Evolutionary conservation across 352 stramenopile genomes (phyloP).

Genomic region (Blastocystis sp.): DNA sequence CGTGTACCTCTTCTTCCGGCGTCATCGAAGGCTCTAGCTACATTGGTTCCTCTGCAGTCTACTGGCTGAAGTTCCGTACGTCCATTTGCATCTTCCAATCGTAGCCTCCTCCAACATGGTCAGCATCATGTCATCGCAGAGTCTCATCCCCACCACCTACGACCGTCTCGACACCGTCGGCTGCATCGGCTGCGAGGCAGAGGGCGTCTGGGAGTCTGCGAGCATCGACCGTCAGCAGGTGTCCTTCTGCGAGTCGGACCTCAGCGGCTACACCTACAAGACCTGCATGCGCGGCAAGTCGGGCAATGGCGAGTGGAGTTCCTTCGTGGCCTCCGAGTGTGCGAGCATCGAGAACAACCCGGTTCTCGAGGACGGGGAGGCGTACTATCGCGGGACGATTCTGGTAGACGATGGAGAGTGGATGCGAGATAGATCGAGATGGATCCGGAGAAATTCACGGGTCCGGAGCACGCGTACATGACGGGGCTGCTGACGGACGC

Average conservation of each 20-base stretch:
- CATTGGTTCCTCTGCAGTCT: not conserved
- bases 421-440: constrained; percentile 6
- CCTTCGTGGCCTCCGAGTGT: not conserved
- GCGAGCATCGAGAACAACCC: not conserved
- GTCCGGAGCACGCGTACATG: not conserved
- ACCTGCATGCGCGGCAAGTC: not conserved
- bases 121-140: too few relatives aligned
- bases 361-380: not conserved
- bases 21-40: not conserved
- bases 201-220: not conserved
- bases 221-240: not conserved
- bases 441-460: not conserved
- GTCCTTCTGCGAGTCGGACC: not conserved
- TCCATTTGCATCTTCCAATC: not conserved
- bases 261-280: not conserved
- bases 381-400: not conserved
- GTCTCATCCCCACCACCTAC: not conserved
- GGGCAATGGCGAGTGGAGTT: not conserved
- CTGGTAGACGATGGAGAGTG: not conserved
- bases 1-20: not conserved
- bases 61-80: not conserved
- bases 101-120: not conserved
- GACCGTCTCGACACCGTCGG: not conserved
- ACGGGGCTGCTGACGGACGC: not conserved
- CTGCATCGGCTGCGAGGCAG: not conserved